Conservation (phyloP, 129 eudicot species). For the Flaveria bidentis region DNA sequence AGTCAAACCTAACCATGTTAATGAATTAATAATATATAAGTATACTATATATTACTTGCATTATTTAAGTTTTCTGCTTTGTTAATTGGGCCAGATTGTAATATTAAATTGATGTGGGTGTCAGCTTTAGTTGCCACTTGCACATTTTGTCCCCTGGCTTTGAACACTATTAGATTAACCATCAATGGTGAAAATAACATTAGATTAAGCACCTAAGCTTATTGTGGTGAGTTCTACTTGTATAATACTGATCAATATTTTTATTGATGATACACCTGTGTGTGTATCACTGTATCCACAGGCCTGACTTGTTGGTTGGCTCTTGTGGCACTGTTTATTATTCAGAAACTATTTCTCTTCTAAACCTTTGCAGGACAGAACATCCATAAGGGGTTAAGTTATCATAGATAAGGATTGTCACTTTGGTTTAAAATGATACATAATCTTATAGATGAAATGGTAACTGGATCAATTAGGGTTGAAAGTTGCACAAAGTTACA, state of each 20-base stretch:
- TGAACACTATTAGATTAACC: slow-evolving; percentile 26
- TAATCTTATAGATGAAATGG: neutral
- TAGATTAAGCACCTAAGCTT: slow-evolving; percentile 5
- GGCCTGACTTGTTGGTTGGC: slow-evolving; percentile 1
- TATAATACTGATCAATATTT: slow-evolving; percentile 5
- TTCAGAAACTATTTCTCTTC: slow-evolving; percentile 1
- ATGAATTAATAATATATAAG: slow-evolving; percentile 1
- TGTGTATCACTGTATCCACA: too few species aligned
- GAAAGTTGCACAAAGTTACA: neutral
- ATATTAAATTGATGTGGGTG: slow-evolving; percentile 20
- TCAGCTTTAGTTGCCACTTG: slow-evolving; percentile 29
- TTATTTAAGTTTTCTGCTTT: neutral
- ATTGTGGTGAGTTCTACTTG: slow-evolving; percentile 14
- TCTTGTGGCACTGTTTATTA: neutral
- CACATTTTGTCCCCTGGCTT: slow-evolving; percentile 31
- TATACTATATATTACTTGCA: neutral
- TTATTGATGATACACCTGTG: neutral
- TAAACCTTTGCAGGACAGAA: neutral
- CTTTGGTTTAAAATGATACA: neutral
- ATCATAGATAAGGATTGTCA: neutral
- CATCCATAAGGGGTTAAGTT: neutral
- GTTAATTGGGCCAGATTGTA: slow-evolving; percentile 1
- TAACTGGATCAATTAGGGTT: neutral
- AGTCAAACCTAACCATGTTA: slow-evolving; percentile 29
- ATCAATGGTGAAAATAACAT: slow-evolving; percentile 15